Base-by-base conservation (phyloP, 2,329 filamentous ascomycete genomes). In the Leptoxyphium fumago region DNA sequence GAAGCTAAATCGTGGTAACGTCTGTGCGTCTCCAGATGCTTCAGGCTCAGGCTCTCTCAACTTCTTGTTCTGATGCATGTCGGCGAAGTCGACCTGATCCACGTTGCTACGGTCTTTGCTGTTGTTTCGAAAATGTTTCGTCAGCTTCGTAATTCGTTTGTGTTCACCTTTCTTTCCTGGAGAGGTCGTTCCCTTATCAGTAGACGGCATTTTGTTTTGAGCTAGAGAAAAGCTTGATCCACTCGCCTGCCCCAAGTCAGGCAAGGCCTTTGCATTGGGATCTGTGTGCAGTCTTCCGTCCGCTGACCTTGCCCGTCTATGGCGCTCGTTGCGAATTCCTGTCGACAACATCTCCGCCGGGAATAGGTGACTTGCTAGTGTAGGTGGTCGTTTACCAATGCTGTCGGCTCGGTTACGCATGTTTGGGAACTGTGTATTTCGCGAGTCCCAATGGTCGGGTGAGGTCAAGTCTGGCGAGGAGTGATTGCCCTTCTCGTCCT, bases 401-500 rank as follows among this genome's bases (percentile, higher is more conserved):
- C 32, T 36, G 9, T 38, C 44, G 29, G 40, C 10, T 32, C 28
- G 21, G 38, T 29, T 18, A 10, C 42, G 9, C 21, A 42, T 36
- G 38, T 44, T 44, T 2, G 52, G 48, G 29, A 59, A 54, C 2
- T 46, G 48, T 6, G 51, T 55, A 18, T 54, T 38, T 38, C 49
- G 48, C 29, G 52, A 53, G 48, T 61, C 56, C 59, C 60, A 61
- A 32, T 52, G 61, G 47, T 69, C 67, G 32, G 65, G 65, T 2
- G 67, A 67, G 3, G 61, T 52, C 2, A 62, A 43, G 8, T 62
- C 56, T 5, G 65, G 62, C 2, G 66, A 61, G 4, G 57, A 57
- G 8, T 50, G 43, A 40, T 63, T 55, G 9, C 54, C 61, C 45
- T 54, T 55, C n/a, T 61, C 60, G 38, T 70, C 65, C 39, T 64